Base-by-base conservation (phyloP, 768 basidiomycete genomes). In the Lentinula aciculospora region DNA sequence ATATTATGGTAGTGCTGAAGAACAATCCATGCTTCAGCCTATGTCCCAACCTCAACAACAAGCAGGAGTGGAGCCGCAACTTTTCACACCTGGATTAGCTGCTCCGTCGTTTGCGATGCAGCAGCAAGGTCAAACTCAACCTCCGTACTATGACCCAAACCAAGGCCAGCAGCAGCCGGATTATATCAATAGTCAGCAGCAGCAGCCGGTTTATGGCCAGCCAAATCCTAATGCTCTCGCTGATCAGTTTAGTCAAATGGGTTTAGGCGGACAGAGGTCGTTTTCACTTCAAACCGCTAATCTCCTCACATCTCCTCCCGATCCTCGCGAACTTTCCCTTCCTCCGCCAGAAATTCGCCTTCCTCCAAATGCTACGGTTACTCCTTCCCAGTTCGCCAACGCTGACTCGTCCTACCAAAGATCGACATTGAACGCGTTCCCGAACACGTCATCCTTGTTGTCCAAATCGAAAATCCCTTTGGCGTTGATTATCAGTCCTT, bases 331-430 rank as follows among this genome's bases (percentile, higher is more conserved):
- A 61, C 76, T 99, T 45, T 76, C 81, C 42, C 76, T 80, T 32
- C 86, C 88, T 0, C 94, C 95, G 0, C 97, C 97, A 3, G 91
- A 93, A 60, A 95, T 96, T 58, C 80, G 88, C 23, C 77, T 98
- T 2, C 95, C 96, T 1, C 88, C 93, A 9, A 89, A 89, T 61
- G 83, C 92, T 4, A 88, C 81, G 61, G 77, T 94, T 53, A 88
- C 92, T 4, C 85, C 85, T 13, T 85, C 86, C 29, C 90, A 88
- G 0, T 77, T 74, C 17, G 89, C 91, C 34, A 94, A 94, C 64
- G 88, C 94, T 13, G 89, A 98, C 68, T 80, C 86, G 31, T 94
- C 90, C 13, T 98, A 98, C 72, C 92, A 95, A 73, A 86, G 97
- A 48, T 85, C 79, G 60, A 99, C 97, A 1, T 67, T 98, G 58